A percentile compares a stretch with the other conserved stretches of the same genome.
Conservation (phyloP, 202 grass and related monocot species). For the Cymbopogon flexuosus region DNA sequence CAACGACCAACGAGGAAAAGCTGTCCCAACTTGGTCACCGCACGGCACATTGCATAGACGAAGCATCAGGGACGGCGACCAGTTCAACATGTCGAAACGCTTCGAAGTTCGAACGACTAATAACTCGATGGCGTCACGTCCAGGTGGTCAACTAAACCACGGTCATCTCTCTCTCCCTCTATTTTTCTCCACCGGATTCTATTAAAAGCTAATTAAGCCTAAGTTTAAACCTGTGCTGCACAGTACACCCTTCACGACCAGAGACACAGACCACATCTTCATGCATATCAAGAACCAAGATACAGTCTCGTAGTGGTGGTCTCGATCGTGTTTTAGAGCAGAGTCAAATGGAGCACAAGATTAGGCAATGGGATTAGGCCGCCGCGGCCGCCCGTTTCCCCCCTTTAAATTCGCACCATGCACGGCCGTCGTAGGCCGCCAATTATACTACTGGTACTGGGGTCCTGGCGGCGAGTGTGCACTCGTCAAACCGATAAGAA, state of each 20-base stretch:
- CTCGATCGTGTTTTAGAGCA: not conserved
- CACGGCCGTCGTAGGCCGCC: not conserved
- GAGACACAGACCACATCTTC: not conserved
- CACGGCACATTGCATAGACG: not conserved
- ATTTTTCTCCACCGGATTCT: too few relatives aligned
- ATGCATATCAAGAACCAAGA: not conserved
- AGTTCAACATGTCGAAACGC: not conserved
- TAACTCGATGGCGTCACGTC: not conserved
- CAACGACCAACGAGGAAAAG: not conserved
- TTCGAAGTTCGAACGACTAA: not conserved
- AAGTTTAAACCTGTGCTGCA: not conserved
- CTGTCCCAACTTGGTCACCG: not conserved
- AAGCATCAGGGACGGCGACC: not conserved
- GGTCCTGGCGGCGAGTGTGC: not conserved
- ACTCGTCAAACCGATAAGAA: slow-evolving; percentile 17
- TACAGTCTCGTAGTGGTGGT: not conserved
- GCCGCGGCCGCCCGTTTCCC: not conserved
- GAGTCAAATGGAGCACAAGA: not conserved
- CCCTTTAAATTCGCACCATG: not conserved
- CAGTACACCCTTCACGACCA: not conserved
- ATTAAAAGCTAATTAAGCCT: too few relatives aligned
- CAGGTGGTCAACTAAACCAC: not conserved
- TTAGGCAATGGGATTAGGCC: slow-evolving; percentile 22
- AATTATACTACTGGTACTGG: slow-evolving; percentile 1
- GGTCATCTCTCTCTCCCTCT: not conserved